Conservation (phyloP, 495 filamentous ascomycete genomes). For the Durotheca rogersii region DNA sequence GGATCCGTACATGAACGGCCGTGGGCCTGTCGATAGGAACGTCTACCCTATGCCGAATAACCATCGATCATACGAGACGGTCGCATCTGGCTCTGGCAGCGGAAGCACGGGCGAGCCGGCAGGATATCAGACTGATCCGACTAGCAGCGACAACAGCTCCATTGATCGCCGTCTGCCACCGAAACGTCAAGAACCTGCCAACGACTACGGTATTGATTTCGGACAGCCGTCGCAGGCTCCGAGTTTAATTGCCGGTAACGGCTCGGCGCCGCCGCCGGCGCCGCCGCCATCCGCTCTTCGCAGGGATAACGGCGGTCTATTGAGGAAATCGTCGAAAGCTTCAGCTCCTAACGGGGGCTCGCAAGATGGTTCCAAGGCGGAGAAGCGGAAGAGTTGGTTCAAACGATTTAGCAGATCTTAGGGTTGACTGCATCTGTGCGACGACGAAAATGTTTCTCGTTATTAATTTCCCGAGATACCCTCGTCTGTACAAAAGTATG, state of each 20-base stretch:
- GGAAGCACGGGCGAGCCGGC: conserved; percentile 69
- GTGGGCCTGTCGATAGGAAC: conserved; percentile 44
- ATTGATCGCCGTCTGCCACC: conserved; percentile 68
- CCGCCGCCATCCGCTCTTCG: conserved; percentile 42
- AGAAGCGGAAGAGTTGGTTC: conserved; percentile 90
- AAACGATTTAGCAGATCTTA: conserved; percentile 75
- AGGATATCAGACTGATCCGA: conserved; percentile 81
- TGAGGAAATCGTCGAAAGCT: conserved; percentile 38
- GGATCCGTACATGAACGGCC: conserved; percentile 31
- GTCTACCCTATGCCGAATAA: conserved; percentile 68
- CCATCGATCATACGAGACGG: conserved; percentile 79
- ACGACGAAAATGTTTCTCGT: conserved; percentile 10
- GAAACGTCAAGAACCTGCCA: conserved; percentile 48
- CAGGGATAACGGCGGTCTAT: conserved; percentile 38
- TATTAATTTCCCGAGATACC: conserved; percentile 25
- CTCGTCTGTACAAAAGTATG: conserved; percentile 9
- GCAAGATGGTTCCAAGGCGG: conserved; percentile 44
- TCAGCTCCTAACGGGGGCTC: conserved; percentile 24
- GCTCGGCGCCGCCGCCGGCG: conserved; percentile 15
- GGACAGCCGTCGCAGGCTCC: conserved; percentile 40
- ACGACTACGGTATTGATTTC: conserved; percentile 53
- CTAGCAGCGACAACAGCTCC: conserved; percentile 86
- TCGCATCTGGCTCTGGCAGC: conserved; percentile 69
- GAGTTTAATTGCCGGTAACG: conserved; percentile 36
- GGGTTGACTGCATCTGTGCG: conserved; percentile 5